Base-by-base conservation (phyloP, 2,329 filamentous ascomycete genomes). In the Westerdykella sp. region DNA sequence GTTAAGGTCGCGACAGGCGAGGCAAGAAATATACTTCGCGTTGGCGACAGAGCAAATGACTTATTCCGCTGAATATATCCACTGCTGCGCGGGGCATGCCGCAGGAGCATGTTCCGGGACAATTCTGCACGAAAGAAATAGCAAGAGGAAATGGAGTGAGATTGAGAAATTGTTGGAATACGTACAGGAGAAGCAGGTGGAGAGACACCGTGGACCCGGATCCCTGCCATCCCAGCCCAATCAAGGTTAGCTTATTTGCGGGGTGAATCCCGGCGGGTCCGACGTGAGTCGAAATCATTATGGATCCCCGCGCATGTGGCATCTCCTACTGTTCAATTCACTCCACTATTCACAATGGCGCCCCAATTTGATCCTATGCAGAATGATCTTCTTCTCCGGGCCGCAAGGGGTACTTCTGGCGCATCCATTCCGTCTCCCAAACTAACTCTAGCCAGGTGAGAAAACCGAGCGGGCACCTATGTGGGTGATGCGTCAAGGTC, bases 401-500 rank as follows among this genome's bases (percentile, higher is more conserved):
- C 91, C 56, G 93, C 93, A 54, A 81, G 85, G 78, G 93, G 90
- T 94, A 71, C 37, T 50, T 37, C 37, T 47, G 34, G 34, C 25
- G n/a, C 22, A 32, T 43, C 21, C 13, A 25, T 13, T 37, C 4
- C 14, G 7, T 5, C 16, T 31, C 44, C 28, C 21, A 6, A 15
- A 45, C 38, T 31, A 11, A n/a, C 42, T 46, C 56, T 55, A 36
- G 16, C 16, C 61, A 94, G 90, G 91, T 67, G 79, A 96, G 71
- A 83, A 83, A 66, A 87, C 97, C 54, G 89, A 96, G 70, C 83
- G 93, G 52, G 86, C 93, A 48, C 93, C 93, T 45, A 87, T 94
- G 75, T 98, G 93, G 93, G 89, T 98, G 66, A 98, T 98, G 93
- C 86, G 93, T 70, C 93, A 98, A 81, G 89, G 89, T 91, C 75